phyloP scores from a whole-genome alignment of 2,329 filamentous ascomycete genomes.

The Claviceps capensis region DNA sequence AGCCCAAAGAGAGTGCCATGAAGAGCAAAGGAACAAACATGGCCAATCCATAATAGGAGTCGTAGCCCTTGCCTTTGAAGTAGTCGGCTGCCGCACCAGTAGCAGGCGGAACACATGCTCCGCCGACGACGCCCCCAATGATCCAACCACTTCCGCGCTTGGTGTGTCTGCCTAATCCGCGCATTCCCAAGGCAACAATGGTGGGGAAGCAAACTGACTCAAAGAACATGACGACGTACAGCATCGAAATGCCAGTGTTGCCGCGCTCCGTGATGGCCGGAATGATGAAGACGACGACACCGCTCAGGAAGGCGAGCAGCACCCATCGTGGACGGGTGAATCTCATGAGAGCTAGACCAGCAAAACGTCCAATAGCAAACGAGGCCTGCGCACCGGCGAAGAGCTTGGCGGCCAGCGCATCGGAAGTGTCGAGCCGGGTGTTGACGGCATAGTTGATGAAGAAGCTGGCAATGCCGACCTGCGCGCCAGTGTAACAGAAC shows the following conservation, averaged over 20 bases:
- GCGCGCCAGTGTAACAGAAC: constrained; percentile 66
- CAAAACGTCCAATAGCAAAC: constrained; percentile 61
- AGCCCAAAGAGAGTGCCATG: constrained; percentile 41
- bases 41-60: constrained; percentile 37
- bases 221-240: constrained; percentile 63
- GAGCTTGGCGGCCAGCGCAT: constrained; percentile 46
- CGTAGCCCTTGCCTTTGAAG: constrained; percentile 16
- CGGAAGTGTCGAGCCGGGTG: constrained; percentile 37
- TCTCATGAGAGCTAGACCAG: constrained; percentile 53
- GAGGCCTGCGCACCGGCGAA: constrained; percentile 61
- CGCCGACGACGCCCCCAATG: constrained; percentile 57
- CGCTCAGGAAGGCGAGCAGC: constrained; percentile 50
- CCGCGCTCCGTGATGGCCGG: constrained; percentile 32
- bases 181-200: constrained; percentile 64
- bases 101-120: constrained; percentile 60
- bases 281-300: constrained; percentile 49
- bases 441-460: constrained; percentile 64
- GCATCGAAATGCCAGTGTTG: constrained; percentile 41
- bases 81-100: constrained; percentile 54
- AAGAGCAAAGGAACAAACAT: constrained; percentile 54
- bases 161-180: constrained; percentile 60
- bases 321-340: constrained; percentile 52
- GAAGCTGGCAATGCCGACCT: constrained; percentile 51
- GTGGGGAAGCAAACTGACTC: constrained; percentile 72
- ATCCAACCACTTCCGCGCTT: constrained; percentile 62